Percentiles rank a stretch among this genome's conserved stretches.
phyloP scores from a whole-genome alignment of 108 stramenopile species.

The Pelagomonas calceolata region DNA sequence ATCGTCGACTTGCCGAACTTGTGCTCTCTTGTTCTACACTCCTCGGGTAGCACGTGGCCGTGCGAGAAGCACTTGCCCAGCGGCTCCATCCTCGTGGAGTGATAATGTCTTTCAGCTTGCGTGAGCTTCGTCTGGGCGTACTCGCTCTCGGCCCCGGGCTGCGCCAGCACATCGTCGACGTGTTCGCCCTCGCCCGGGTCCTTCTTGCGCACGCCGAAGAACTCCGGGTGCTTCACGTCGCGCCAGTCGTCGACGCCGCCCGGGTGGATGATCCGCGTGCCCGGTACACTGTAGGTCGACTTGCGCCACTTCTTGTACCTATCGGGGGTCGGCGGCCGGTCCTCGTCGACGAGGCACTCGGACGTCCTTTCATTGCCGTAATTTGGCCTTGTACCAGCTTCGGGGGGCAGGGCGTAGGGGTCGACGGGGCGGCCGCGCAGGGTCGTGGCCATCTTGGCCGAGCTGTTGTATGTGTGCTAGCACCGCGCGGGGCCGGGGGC shows the following conservation, averaged over 20 bases:
- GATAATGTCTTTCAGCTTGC: constrained; percentile 30
- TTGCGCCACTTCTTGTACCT: constrained; percentile 17
- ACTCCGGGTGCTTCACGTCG: constrained; percentile 2
- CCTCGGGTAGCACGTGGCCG: constrained; percentile 39
- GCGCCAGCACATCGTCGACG: constrained; percentile 12
- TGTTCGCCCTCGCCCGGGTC: constrained; percentile 1
- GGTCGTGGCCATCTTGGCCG: too few relatives aligned
- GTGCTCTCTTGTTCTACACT: neutral
- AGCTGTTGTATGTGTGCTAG: too few relatives aligned
- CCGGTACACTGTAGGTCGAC: constrained; percentile 19
- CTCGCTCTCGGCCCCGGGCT: constrained; percentile 12
- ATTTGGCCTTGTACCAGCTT: neutral
- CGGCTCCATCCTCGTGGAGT: constrained; percentile 32
- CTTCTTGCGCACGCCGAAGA: constrained; percentile 20
- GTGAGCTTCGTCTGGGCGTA: constrained; percentile 23
- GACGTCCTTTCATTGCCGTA: neutral
- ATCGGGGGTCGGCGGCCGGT: constrained; percentile 1
- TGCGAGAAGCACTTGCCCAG: constrained; percentile 38
- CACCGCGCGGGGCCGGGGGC: too few relatives aligned
- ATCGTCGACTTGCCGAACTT: constrained; percentile 20
- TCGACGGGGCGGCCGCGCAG: too few relatives aligned
- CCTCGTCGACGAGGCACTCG: neutral
- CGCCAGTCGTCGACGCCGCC: constrained; percentile 15
- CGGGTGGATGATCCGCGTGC: constrained; percentile 18
- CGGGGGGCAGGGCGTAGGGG: neutral